A percentile compares a stretch with the other conserved stretches of the same genome.
phyloP scores from a whole-genome alignment of 2,329 filamentous ascomycete species.

The Botrytis fragariae region DNA sequence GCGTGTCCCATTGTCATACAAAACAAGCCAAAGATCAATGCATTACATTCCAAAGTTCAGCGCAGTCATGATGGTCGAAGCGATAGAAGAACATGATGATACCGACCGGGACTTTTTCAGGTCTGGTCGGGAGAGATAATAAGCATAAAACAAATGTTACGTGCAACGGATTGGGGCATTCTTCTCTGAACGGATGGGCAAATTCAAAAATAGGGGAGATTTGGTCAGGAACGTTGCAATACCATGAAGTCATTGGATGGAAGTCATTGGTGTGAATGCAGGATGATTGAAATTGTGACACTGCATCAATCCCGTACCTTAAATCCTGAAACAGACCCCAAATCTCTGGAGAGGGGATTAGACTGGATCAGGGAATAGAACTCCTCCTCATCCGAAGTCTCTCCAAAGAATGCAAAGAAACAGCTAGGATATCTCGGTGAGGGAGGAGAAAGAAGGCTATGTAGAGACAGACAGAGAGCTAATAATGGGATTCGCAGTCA shows the following conservation, averaged over 20 bases:
- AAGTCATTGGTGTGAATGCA: not conserved
- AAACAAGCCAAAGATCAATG: constrained; percentile 20
- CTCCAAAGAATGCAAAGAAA: not conserved
- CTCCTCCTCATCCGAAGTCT: not conserved
- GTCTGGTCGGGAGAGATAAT: not conserved
- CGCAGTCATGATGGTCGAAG: not conserved
- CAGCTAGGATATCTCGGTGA: not conserved
- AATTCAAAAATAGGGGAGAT: not conserved
- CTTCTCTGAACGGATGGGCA: not conserved
- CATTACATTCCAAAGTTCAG: constrained; percentile 8
- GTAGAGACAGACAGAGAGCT: not conserved
- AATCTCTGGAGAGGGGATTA: not conserved
- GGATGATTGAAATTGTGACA: constrained; percentile 7
- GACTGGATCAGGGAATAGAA: not conserved
- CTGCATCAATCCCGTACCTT: constrained; percentile 2
- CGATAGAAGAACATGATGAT: not conserved
- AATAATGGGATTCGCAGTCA: not conserved
- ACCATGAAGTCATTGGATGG: not conserved
- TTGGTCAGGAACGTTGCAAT: not conserved
- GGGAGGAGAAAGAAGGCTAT: not conserved
- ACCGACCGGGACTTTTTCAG: not conserved
- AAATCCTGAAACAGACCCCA: constrained; percentile 7
- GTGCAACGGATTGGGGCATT: not conserved
- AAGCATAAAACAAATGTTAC: constrained; percentile 1
- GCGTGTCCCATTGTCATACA: constrained; percentile 5